Percentiles rank a stretch among this genome's conserved stretches.
Conservation (phyloP, 257 asterid genomes). For the Przewalskia tangutica region DNA sequence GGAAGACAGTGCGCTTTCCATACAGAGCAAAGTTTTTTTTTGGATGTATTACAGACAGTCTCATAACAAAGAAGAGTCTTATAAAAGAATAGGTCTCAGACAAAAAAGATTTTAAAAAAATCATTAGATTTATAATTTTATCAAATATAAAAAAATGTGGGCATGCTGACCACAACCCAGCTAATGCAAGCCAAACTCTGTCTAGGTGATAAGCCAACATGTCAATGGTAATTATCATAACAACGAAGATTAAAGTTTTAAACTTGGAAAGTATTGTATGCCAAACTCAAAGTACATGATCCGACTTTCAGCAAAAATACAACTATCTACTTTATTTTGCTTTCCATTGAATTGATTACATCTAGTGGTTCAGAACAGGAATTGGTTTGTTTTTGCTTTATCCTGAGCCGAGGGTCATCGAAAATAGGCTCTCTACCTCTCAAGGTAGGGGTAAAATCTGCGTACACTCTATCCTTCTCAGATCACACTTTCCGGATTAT, state of each 20-base stretch:
- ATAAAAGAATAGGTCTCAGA: not conserved
- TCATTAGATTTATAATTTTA: not conserved
- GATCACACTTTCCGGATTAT: too few relatives aligned
- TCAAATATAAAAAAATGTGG: not conserved
- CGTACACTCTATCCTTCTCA: too few relatives aligned
- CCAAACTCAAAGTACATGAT: not conserved
- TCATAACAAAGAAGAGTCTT: not conserved
- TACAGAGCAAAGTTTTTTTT: not conserved
- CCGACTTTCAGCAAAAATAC: not conserved
- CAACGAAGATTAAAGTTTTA: not conserved
- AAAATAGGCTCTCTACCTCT: too few relatives aligned
- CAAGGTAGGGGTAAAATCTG: too few relatives aligned
- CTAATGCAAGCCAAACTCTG: not conserved
- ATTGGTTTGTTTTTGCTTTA: not conserved
- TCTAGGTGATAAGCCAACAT: not conserved
- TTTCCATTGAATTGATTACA: not conserved
- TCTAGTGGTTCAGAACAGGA: not conserved
- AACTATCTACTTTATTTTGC: not conserved
- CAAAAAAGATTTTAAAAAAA: not conserved
- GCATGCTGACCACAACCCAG: not conserved
- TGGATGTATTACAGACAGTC: not conserved
- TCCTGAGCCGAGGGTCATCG: too few relatives aligned
- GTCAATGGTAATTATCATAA: too few relatives aligned
- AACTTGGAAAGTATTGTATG: not conserved
- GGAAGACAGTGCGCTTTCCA: not conserved